phyloP scores from a whole-genome alignment of 371 early-diverging fungal genomes.

The Haplosporangium sp. region DNA sequence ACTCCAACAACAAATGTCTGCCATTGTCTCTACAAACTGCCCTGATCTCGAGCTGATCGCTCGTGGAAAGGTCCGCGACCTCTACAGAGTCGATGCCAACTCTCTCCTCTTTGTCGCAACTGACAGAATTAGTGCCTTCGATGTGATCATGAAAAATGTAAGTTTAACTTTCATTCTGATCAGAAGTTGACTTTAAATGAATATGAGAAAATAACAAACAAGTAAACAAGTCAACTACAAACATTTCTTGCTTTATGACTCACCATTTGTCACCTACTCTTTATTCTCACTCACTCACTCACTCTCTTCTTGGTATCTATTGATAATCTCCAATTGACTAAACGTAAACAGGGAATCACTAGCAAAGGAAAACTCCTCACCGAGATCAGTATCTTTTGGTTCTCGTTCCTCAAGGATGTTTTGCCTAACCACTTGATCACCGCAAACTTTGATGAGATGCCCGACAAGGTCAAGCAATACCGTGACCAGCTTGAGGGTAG shows the following conservation, averaged over 20 bases:
- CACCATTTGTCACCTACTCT: background rate
- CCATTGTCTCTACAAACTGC: constrained; percentile 74
- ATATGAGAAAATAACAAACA: too few species aligned
- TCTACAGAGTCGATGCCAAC: constrained; percentile 91
- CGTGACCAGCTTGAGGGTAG: constrained; percentile 88
- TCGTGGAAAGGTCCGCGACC: constrained; percentile 96
- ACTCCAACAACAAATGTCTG: constrained; percentile 27
- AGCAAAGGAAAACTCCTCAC: constrained; percentile 98
- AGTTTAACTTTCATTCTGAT: constrained; percentile 24
- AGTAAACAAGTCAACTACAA: background rate
- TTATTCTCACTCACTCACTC: background rate
- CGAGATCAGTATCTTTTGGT: constrained; percentile 95
- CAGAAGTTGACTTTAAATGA: background rate
- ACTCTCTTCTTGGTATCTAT: background rate
- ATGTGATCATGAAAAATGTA: constrained; percentile 98
- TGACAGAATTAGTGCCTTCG: constrained; percentile 97
- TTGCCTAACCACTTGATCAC: constrained; percentile 96
- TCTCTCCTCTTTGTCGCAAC: constrained; percentile 96
- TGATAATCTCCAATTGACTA: background rate
- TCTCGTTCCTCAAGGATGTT: constrained; percentile 84
- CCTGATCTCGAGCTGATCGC: constrained; percentile 94
- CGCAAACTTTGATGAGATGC: constrained; percentile 93
- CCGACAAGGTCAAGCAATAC: constrained; percentile 86
- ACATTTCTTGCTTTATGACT: constrained; percentile 1
- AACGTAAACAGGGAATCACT: constrained; percentile 78